These are phyloP conservation scores for Daedalea quercina DNA, from an alignment of 768 basidiomycete genomes.

Conservation along the genomic window DNA sequence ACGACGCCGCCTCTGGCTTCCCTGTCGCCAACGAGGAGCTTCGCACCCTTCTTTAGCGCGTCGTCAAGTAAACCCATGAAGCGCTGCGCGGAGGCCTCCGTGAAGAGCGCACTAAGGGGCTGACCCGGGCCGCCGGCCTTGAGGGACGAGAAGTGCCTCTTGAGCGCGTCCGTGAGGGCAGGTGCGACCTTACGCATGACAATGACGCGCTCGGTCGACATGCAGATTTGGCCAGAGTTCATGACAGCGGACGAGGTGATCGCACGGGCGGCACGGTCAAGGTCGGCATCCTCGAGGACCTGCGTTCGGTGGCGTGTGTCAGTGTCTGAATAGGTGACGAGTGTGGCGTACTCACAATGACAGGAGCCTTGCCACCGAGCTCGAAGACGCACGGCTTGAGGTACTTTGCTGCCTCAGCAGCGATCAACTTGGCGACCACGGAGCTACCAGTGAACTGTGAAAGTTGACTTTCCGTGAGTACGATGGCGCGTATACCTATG, in stretches of 20 bases:
- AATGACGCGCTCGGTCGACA: slow-evolving; percentile 55
- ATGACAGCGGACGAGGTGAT: slow-evolving; percentile 39
- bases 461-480: neutral
- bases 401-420: slow-evolving; percentile 46
- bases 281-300: slow-evolving; percentile 47
- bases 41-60: slow-evolving; percentile 36
- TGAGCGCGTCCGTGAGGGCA: neutral
- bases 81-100: slow-evolving; percentile 37
- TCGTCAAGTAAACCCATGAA: slow-evolving; percentile 38
- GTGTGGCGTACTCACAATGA: slow-evolving; percentile 33
- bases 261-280: slow-evolving; percentile 44
- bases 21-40: slow-evolving; percentile 38
- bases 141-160: neutral
- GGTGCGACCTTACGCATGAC: neutral
- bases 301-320: slow-evolving; percentile 9
- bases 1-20: slow-evolving; percentile 32
- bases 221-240: slow-evolving; percentile 50
- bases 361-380: slow-evolving; percentile 48
- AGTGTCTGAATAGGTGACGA: neutral
- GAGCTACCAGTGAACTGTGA: slow-evolving; percentile 50
- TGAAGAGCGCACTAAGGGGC: slow-evolving; percentile 7
- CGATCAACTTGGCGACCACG: slow-evolving; percentile 45
- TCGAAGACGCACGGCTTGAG: slow-evolving; percentile 53
- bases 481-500: neutral
- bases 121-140: neutral